Evolutionary conservation across 179 eudicot species (phyloP).

Genomic region (Beta corolliflora): DNA sequence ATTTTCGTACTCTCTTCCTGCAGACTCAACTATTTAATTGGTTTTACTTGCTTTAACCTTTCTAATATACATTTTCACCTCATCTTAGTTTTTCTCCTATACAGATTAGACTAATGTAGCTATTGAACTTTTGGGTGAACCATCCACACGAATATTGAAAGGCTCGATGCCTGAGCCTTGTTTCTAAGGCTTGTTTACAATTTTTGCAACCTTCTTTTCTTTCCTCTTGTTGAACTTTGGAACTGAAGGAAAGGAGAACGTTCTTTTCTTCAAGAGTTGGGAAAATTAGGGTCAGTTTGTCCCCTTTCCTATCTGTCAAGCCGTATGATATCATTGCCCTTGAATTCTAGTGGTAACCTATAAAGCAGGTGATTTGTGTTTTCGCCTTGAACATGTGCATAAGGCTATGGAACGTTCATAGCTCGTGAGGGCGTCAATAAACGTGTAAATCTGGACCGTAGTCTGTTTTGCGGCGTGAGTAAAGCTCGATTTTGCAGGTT

Average conservation of each 20-base stretch:
- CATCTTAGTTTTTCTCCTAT: background rate
- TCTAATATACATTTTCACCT: background rate
- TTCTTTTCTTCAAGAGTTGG: background rate
- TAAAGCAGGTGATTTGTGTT: conserved; percentile 5
- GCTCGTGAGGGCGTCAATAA: conserved; percentile 21
- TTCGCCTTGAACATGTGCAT: conserved; percentile 22
- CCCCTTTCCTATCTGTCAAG: conserved; percentile 7
- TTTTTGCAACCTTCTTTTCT: background rate
- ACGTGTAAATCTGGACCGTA: conserved; percentile 27
- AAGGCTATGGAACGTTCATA: conserved; percentile 2
- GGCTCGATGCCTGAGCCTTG: background rate
- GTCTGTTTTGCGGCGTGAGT: conserved; percentile 44
- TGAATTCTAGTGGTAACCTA: background rate
- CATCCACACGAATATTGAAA: background rate
- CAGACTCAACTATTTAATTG: background rate
- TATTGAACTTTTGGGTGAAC: background rate
- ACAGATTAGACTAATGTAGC: background rate
- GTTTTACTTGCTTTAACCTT: background rate
- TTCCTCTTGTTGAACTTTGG: background rate
- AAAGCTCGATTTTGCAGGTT: conserved; percentile 89
- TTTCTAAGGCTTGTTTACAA: background rate
- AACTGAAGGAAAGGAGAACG: background rate
- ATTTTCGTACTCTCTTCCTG: background rate
- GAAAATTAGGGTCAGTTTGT: background rate
- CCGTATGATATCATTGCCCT: background rate